Base-by-base conservation (phyloP, 768 basidiomycete species). In the Suillus variegatus region DNA sequence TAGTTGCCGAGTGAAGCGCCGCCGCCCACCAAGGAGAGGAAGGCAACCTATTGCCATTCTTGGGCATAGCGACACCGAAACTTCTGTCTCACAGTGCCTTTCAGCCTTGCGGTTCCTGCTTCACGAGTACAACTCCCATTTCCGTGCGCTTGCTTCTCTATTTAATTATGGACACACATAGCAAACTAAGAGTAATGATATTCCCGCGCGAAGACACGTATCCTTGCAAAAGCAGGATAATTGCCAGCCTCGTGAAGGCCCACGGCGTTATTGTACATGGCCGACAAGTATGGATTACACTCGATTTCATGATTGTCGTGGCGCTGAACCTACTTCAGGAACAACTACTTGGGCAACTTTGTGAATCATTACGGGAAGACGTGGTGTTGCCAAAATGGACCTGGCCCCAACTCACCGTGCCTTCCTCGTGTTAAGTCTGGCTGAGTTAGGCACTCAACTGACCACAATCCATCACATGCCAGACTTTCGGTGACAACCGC, bases 321-420 rank as follows among this genome's bases (percentile, higher is more conserved):
- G 69, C 43, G 63, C 51, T 14, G 51, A 56, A 10, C 54, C 32
- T 28, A 36, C 28, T 16, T 36, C 65, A 88, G 95, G 69, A 98
- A 99, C 77, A 98, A 98, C 75, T 96, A 99, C 72, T 92, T 3
- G 78, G 72, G 18, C 87, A 90, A 76, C 95, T 97, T 72, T 91
- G 95, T 22, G 65, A 80, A 41, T 83, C 84, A 6, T 83, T 99
- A 1, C 85, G 87, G 20, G 82, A 87, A 2, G 84, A 86, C 10
- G 80, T 35, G 54, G 12, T 35, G 54, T 83, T 54, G 68, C 77
- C 7, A 73, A 74, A 28, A 72, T 79, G 7, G 64, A 68, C 47
- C 83, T 25, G 20, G 18, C 32, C 20, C 20, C 18, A 6, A 20
- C 10, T 87, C 3, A 87, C 87, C 13, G 87, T 91, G 14, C 90